Percentiles rank a stretch among this genome's conserved stretches.
Evolutionary conservation across 1,139 yeast species (phyloP).

Genomic region (Geotrichum candidum): DNA sequence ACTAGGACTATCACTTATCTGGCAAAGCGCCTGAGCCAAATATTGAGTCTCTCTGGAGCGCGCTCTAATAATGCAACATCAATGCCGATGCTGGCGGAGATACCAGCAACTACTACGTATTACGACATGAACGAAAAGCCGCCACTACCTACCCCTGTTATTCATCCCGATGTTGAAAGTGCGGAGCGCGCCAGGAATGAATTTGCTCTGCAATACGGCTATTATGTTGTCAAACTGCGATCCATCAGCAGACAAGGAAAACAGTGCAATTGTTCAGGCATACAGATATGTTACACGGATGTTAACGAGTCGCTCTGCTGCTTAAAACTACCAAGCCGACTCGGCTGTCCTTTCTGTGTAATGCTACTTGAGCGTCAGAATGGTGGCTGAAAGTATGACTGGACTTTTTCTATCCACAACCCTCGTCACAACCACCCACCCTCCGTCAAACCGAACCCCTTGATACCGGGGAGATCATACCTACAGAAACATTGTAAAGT

Average conservation of each 20-base stretch:
- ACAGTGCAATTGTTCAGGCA: neutral
- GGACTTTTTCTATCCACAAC: neutral
- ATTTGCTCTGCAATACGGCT: neutral
- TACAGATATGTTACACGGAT: neutral
- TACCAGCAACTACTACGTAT: neutral
- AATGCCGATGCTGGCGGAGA: neutral
- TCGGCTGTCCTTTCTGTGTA: neutral
- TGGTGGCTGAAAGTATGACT: neutral
- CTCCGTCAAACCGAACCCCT: neutral
- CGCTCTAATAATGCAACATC: neutral
- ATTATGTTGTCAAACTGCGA: neutral
- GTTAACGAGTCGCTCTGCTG: neutral
- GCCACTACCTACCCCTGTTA: neutral
- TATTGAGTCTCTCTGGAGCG: neutral
- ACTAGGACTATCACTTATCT: neutral
- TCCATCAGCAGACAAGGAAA: neutral
- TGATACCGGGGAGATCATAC: neutral
- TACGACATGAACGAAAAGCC: neutral
- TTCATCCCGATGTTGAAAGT: neutral
- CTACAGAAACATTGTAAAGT: neutral
- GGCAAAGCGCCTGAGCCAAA: neutral
- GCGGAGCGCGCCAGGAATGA: slow-evolving; percentile 1
- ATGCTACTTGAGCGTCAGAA: neutral
- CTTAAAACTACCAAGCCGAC: neutral
- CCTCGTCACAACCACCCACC: neutral